Conservation (phyloP, 257 asterid species). For the Anisodus tanguticus region DNA sequence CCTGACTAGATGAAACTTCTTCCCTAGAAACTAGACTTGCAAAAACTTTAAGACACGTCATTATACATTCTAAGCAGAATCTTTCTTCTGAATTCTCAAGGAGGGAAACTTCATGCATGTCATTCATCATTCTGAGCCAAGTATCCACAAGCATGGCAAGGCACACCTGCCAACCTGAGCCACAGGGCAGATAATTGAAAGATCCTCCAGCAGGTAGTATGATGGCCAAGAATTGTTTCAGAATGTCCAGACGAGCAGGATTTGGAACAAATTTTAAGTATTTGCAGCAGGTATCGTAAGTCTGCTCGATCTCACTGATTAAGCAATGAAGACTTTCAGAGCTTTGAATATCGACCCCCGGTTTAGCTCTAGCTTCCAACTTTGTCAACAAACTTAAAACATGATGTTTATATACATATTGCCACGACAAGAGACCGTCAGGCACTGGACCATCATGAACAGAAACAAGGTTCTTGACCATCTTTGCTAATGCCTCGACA, state of each 20-base stretch:
- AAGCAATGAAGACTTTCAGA: slow-evolving; percentile 58
- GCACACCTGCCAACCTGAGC: slow-evolving; percentile 62
- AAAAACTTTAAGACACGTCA: slow-evolving; percentile 56
- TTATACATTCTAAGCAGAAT: slow-evolving; percentile 58
- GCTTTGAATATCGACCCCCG: slow-evolving; percentile 48
- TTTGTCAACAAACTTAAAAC: slow-evolving; percentile 59
- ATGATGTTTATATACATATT: slow-evolving; percentile 60
- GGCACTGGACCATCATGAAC: slow-evolving; percentile 57
- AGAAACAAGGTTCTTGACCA: slow-evolving; percentile 76
- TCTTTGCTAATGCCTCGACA: slow-evolving; percentile 75
- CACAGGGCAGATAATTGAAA: slow-evolving; percentile 45
- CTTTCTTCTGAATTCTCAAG: slow-evolving; percentile 44
- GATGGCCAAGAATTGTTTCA: slow-evolving; percentile 65
- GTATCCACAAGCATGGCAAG: slow-evolving; percentile 68
- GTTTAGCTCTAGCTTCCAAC: slow-evolving; percentile 62
- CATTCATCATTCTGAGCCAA: slow-evolving; percentile 79
- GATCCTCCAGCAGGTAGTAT: slow-evolving; percentile 52
- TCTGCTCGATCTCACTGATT: slow-evolving; percentile 64
- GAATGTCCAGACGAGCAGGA: slow-evolving; percentile 50
- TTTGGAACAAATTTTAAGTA: slow-evolving; percentile 58
- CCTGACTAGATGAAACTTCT: slow-evolving; percentile 63
- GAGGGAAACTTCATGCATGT: slow-evolving; percentile 55
- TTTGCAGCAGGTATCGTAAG: slow-evolving; percentile 54
- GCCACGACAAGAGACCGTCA: slow-evolving; percentile 64
- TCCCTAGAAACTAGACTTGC: slow-evolving; percentile 57